Conservation (phyloP, 345 rosid genomes). For the Populus ilicifolia region DNA sequence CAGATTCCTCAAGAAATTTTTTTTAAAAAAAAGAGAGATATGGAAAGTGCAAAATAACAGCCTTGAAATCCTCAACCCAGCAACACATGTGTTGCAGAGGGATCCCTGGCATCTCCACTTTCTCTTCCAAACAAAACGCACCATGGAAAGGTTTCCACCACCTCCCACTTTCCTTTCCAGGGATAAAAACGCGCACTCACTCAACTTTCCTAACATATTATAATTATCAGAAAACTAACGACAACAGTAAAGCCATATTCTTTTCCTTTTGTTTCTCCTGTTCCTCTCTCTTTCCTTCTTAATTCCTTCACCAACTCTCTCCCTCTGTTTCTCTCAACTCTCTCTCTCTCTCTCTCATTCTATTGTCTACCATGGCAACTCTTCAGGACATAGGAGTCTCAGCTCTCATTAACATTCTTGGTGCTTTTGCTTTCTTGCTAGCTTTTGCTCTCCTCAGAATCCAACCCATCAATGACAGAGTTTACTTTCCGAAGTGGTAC, state of each 20-base stretch:
- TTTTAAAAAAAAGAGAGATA: background rate
- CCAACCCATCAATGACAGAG: conserved; percentile 90
- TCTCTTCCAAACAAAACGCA: background rate
- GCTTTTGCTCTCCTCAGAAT: conserved; percentile 87
- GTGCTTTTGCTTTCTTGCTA: conserved; percentile 69
- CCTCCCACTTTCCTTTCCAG: background rate
- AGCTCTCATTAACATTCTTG: conserved; percentile 66
- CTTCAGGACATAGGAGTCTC: conserved; percentile 83
- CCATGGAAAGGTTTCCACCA: background rate
- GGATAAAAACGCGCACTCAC: background rate
- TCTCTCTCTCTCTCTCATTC: background rate
- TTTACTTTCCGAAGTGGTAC: conserved; percentile 91
- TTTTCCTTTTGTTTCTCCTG: background rate
- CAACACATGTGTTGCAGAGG: background rate
- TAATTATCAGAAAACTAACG: background rate
- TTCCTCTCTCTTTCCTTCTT: background rate
- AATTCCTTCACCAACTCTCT: background rate
- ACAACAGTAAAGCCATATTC: background rate
- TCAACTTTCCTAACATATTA: background rate
- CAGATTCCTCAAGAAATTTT: background rate
- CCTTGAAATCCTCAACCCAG: background rate
- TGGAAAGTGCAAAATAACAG: background rate
- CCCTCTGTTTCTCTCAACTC: background rate
- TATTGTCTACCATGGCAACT: conserved; percentile 59
- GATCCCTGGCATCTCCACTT: background rate